Conservation (phyloP, 2,329 filamentous ascomycete species). For the Diaporthe longicolla region DNA sequence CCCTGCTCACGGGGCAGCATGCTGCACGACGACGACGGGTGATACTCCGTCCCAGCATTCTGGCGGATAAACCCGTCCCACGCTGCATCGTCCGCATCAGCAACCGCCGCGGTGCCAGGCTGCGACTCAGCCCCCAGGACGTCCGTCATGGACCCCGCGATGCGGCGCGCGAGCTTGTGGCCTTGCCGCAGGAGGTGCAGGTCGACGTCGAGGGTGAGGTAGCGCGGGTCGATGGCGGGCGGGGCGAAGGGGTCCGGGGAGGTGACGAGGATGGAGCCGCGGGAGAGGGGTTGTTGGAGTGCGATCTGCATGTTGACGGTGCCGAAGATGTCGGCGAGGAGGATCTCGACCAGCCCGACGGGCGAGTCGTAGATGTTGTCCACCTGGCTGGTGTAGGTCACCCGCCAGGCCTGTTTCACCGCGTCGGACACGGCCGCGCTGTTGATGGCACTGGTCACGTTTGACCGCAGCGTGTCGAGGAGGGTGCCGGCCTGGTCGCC, state of each 20-base stretch:
- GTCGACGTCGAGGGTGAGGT: constrained; percentile 64
- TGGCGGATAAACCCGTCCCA: constrained; percentile 46
- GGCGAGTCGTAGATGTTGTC: constrained; percentile 45
- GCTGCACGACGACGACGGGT: constrained; percentile 59
- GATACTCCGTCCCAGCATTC: constrained; percentile 51
- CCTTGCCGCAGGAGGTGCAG: constrained; percentile 60
- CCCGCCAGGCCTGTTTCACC: constrained; percentile 45
- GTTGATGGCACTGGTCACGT: constrained; percentile 18
- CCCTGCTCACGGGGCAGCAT: constrained; percentile 61
- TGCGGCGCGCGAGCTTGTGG: constrained; percentile 51
- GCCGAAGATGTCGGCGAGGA: constrained; percentile 45
- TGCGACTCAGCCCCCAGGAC: constrained; percentile 54
- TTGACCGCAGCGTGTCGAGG: not conserved
- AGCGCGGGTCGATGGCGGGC: constrained; percentile 60
- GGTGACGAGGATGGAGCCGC: constrained; percentile 65
- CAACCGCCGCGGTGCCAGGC: constrained; percentile 48
- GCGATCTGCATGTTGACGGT: constrained; percentile 43
- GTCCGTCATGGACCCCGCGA: constrained; percentile 51
- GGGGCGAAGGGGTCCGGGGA: constrained; percentile 56
- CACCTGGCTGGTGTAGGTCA: constrained; percentile 48
- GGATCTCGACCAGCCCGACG: constrained; percentile 46
- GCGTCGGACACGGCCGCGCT: constrained; percentile 42
- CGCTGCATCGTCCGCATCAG: constrained; percentile 49
- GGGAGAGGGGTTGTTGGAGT: constrained; percentile 59
- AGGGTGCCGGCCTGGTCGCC: not conserved